phyloP scores from a whole-genome alignment of 345 rosid species.

The Dimocarpus longan region DNA sequence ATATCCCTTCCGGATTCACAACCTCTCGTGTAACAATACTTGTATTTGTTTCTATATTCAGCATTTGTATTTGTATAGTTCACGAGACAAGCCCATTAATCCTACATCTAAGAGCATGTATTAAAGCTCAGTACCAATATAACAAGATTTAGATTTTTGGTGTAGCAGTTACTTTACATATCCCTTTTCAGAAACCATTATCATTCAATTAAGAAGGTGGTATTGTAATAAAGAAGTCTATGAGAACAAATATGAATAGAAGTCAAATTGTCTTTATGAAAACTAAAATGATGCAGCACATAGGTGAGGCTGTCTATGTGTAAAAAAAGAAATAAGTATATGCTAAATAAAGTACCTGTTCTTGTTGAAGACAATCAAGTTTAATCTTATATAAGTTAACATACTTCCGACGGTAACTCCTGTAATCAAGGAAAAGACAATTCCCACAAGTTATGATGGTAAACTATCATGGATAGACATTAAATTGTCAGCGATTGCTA shows the following conservation, averaged over 20 bases:
- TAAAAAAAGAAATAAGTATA: background rate
- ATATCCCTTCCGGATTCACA: background rate
- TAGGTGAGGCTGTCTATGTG: background rate
- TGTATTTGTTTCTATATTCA: background rate
- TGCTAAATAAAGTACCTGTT: slow-evolving; percentile 51
- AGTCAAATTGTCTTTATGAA: background rate
- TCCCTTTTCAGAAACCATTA: background rate
- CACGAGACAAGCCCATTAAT: background rate
- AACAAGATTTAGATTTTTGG: background rate
- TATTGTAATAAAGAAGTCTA: background rate
- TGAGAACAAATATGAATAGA: background rate
- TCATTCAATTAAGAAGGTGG: background rate
- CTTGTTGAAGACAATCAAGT: slow-evolving; percentile 68
- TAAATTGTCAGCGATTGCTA: background rate
- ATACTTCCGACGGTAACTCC: slow-evolving; percentile 73
- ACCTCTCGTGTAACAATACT: background rate
- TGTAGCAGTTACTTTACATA: background rate
- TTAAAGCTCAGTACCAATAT: background rate
- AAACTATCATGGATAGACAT: slow-evolving; percentile 3
- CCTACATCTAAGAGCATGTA: background rate
- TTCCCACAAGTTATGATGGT: slow-evolving; percentile 17
- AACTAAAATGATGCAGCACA: background rate
- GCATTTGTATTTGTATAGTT: background rate
- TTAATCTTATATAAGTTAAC: slow-evolving; percentile 73
- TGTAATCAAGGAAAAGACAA: slow-evolving; percentile 35